Percentiles rank a stretch among this genome's conserved stretches.
These are phyloP conservation scores for Fragilariopsis cylindrus DNA, from an alignment of 108 stramenopile species.

Conservation along the genomic window DNA sequence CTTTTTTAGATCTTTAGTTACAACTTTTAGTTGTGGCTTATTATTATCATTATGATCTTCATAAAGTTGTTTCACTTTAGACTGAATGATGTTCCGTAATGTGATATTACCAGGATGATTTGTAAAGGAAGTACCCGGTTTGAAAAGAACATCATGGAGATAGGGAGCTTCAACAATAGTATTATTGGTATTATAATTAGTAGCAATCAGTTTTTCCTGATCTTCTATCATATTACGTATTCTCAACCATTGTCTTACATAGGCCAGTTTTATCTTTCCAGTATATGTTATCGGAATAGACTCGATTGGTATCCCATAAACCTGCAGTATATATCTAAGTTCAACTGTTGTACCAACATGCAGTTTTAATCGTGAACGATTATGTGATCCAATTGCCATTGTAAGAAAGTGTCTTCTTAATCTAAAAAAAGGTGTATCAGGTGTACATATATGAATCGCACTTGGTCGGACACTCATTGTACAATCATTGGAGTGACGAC, in stretches of 20 bases:
- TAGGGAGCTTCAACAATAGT: slow-evolving; percentile 1
- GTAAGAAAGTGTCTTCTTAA: background rate
- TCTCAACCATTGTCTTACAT: slow-evolving; percentile 1
- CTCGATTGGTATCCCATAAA: slow-evolving; percentile 18
- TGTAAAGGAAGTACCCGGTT: background rate
- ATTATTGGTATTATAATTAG: background rate
- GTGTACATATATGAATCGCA: background rate
- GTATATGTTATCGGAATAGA: slow-evolving; percentile 1
- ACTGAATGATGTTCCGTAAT: background rate
- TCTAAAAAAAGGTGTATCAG: background rate
- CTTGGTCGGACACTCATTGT: background rate
- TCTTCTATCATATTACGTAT: background rate
- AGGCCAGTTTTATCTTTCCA: background rate
- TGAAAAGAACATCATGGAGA: slow-evolving; percentile 1
- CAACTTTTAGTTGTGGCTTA: no score
- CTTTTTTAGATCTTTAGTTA: no score
- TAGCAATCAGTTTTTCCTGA: background rate
- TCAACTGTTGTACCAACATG: background rate
- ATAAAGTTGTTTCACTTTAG: background rate
- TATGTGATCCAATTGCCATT: background rate
- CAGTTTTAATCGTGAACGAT: background rate
- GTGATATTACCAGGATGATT: slow-evolving; percentile 2
- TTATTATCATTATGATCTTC: no score
- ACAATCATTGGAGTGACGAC: no score
- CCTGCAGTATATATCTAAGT: no score